Evolutionary conservation across 208 protist genomes (phyloP).

Genomic region (Vickermania ingenoplastis): DNA sequence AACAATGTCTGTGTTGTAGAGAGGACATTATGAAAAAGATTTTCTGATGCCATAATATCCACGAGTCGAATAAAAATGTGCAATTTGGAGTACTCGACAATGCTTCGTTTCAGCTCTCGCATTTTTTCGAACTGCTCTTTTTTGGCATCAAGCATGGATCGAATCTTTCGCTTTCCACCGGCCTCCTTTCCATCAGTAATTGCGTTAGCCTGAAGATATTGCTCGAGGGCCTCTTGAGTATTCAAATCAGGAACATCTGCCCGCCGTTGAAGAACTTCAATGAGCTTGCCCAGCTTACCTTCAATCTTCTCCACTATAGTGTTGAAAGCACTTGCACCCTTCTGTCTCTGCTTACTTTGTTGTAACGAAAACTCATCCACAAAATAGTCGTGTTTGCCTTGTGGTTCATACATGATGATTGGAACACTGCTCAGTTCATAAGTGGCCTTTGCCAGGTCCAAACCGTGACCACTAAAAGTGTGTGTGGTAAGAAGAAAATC

Average conservation of each 20-base stretch:
- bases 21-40: conserved; percentile 67
- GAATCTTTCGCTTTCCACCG: conserved; percentile 61
- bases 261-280: conserved; percentile 62
- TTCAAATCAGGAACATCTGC: conserved; percentile 90
- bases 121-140: conserved; percentile 74
- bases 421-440: conserved; percentile 67
- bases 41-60: conserved; percentile 81
- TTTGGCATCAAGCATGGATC: conserved; percentile 89
- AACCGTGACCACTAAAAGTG: conserved; percentile 69
- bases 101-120: conserved; percentile 86
- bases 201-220: conserved; percentile 83
- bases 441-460: conserved; percentile 73
- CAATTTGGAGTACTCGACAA: conserved; percentile 86
- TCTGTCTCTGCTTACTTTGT: conserved; percentile 69
- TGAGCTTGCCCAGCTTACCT: conserved; percentile 69
- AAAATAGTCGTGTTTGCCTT: conserved; percentile 83
- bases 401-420: conserved; percentile 71
- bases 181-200: conserved; percentile 18
- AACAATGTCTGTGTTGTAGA: conserved; percentile 50
- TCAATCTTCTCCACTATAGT: conserved; percentile 74
- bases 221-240: conserved; percentile 83
- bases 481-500: conserved; percentile 79
- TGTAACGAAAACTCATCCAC: conserved; percentile 73
- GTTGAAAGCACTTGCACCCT: conserved; percentile 37
- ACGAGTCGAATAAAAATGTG: conserved; percentile 84